Conservation (phyloP, 2,329 filamentous ascomycete genomes). For the Rhytidhysteron rufulum region DNA sequence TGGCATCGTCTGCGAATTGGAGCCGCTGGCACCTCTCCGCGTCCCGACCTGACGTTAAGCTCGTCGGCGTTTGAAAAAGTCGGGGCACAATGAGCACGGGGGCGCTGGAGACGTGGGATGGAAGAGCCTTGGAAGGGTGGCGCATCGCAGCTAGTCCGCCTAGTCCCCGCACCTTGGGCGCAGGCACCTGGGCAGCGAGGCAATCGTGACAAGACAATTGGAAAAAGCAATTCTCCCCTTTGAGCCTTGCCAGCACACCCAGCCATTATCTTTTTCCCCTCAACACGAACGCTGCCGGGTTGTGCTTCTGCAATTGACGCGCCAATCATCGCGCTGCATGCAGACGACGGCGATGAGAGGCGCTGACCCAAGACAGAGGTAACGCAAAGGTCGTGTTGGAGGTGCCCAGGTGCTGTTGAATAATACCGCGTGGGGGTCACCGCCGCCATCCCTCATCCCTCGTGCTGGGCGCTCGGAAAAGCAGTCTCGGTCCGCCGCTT, state of each 20-base stretch:
- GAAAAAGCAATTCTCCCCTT: no score
- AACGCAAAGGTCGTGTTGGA: no score
- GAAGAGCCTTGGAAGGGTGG: no score
- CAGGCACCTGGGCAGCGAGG: no score
- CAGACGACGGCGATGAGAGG: neutral
- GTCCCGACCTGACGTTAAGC: constrained; percentile 3
- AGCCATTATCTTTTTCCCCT: constrained; percentile 5
- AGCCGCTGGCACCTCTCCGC: neutral
- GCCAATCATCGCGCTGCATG: constrained; percentile 1
- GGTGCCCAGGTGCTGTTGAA: no score
- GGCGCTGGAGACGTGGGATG: constrained; percentile 25
- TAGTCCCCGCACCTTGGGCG: constrained; percentile 25
- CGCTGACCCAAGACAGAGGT: neutral
- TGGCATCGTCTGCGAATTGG: constrained; percentile 1
- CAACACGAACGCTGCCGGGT: neutral
- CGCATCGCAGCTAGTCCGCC: constrained; percentile 12
- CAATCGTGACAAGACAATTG: no score
- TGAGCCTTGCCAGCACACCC: constrained; percentile 16
- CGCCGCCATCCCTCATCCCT: no score
- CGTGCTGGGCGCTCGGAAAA: no score
- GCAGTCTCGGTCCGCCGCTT: constrained; percentile 2
- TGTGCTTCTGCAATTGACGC: neutral
- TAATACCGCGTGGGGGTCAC: constrained; percentile 37
- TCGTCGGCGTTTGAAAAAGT: constrained; percentile 13
- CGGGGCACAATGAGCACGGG: no score